Percentiles rank a stretch among this genome's conserved stretches.
Evolutionary conservation across 192 early-diverging fungal genomes (phyloP).

Genomic region (Chytriomyces confervae): DNA sequence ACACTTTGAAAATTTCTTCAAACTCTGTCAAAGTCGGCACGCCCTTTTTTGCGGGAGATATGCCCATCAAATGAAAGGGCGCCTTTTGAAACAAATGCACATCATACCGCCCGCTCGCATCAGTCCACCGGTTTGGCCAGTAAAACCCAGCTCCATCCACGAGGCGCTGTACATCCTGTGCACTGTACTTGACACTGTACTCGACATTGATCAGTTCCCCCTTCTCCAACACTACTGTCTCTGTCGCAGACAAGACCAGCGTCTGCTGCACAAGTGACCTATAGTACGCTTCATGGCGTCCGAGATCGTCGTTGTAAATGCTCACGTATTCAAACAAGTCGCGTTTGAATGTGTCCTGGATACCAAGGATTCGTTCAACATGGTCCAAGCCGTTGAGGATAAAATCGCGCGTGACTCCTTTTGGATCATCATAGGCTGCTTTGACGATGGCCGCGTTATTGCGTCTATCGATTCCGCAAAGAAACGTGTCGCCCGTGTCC

Average conservation of each 20-base stretch:
- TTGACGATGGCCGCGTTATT: conserved; percentile 74
- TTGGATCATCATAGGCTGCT: conserved; percentile 84
- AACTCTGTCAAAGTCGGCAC: conserved; percentile 76
- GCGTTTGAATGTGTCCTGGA: conserved; percentile 53
- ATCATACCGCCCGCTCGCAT: conserved; percentile 47
- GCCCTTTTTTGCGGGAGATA: conserved; percentile 8
- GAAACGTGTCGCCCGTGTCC: conserved; percentile 67
- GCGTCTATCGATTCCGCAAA: conserved; percentile 86
- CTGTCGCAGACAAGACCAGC: conserved; percentile 51
- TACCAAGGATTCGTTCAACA: conserved; percentile 71
- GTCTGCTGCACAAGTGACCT: conserved; percentile 58
- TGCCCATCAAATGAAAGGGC: conserved; percentile 47
- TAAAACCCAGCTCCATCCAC: conserved; percentile 43
- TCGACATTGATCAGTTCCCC: conserved; percentile 90
- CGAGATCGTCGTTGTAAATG: conserved; percentile 71
- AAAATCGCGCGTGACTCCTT: conserved; percentile 79
- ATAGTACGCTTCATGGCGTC: conserved; percentile 84
- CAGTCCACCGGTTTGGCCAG: conserved; percentile 49
- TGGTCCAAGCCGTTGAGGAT: conserved; percentile 85
- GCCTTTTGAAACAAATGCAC: conserved; percentile 55
- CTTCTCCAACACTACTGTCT: conserved; percentile 57
- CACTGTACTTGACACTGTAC: conserved; percentile 84
- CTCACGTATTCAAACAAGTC: conserved; percentile 77
- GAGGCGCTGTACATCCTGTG: conserved; percentile 55
- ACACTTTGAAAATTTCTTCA: conserved; percentile 79